These are phyloP conservation scores for Grifola frondosa DNA, from an alignment of 1,284 basidiomycete species.

Conservation along the genomic window DNA sequence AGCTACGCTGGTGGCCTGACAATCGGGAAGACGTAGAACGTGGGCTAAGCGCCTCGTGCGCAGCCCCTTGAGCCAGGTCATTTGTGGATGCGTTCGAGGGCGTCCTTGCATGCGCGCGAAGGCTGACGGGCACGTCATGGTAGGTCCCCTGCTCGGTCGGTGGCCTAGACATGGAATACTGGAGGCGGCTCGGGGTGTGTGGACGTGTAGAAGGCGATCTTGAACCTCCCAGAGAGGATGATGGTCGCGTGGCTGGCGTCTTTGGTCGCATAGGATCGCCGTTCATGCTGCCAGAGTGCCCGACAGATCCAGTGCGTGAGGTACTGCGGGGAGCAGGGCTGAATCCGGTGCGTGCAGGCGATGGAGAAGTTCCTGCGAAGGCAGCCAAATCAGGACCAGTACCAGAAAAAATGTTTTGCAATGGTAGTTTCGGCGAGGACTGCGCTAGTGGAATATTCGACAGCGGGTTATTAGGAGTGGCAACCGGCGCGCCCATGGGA, in stretches of 20 bases:
- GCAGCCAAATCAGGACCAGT: neutral
- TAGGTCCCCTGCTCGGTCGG: conserved; percentile 14
- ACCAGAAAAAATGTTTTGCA: conserved; percentile 2
- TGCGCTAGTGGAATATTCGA: conserved; percentile 9
- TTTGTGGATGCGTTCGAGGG: too few relatives aligned
- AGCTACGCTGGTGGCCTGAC: conserved; percentile 25
- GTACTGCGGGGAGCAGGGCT: too few relatives aligned
- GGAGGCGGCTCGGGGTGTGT: conserved; percentile 10
- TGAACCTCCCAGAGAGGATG: conserved; percentile 9
- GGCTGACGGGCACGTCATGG: conserved; percentile 11
- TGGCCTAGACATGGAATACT: conserved; percentile 12
- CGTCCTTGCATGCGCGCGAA: conserved; percentile 12
- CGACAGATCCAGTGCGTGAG: conserved; percentile 1
- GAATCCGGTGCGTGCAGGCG: too few relatives aligned
- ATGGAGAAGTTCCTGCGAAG: too few relatives aligned
- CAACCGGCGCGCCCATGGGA: conserved; percentile 8
- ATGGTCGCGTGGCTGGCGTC: conserved; percentile 9
- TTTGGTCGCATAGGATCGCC: conserved; percentile 3
- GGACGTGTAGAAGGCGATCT: conserved; percentile 12
- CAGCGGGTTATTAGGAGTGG: conserved; percentile 1
- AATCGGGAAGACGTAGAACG: conserved; percentile 20
- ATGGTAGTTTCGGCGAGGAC: conserved; percentile 3
- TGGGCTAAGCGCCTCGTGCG: conserved; percentile 13
- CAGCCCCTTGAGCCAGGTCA: neutral
- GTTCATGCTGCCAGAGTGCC: neutral